phyloP scores from a whole-genome alignment of 768 basidiomycete genomes.

The Amanita muscaria region DNA sequence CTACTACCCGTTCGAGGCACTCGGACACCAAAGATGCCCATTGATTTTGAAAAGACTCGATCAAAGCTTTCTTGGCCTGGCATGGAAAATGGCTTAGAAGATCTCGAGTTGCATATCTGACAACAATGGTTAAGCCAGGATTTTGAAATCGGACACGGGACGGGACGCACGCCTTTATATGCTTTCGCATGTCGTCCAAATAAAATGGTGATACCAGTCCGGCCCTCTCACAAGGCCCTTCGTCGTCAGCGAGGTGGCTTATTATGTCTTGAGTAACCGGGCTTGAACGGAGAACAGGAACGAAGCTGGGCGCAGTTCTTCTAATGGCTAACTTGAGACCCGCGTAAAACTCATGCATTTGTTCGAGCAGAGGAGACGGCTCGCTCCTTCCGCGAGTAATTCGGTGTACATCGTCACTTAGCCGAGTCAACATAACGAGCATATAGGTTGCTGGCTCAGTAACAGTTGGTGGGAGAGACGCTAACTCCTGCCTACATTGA shows the following conservation, averaged over 20 bases:
- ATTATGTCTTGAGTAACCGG: neutral
- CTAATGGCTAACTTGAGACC: conserved; percentile 24
- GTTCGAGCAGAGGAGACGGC: conserved; percentile 21
- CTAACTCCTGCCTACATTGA: conserved; percentile 25
- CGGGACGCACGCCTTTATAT: conserved; percentile 24
- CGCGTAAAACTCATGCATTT: conserved; percentile 19
- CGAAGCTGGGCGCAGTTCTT: conserved; percentile 27
- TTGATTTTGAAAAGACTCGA: conserved; percentile 20
- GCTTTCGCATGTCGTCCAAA: conserved; percentile 23
- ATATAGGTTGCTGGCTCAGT: conserved; percentile 31
- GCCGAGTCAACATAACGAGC: conserved; percentile 24
- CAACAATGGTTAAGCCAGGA: too few relatives aligned
- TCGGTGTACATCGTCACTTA: conserved; percentile 22
- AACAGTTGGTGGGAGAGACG: conserved; percentile 34
- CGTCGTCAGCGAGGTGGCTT: neutral
- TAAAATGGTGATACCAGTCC: conserved; percentile 14
- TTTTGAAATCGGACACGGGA: conserved; percentile 13
- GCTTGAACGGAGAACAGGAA: conserved; percentile 14
- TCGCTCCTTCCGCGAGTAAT: conserved; percentile 21
- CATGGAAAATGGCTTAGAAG: conserved; percentile 31
- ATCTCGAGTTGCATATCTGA: conserved; percentile 13
- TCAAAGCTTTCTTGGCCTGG: conserved; percentile 25
- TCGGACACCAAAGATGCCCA: conserved; percentile 20
- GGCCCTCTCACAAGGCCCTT: neutral
- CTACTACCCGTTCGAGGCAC: conserved; percentile 20